Base-by-base conservation (phyloP, 2,329 filamentous ascomycete genomes). In the Hymenoscyphus fraxineus region DNA sequence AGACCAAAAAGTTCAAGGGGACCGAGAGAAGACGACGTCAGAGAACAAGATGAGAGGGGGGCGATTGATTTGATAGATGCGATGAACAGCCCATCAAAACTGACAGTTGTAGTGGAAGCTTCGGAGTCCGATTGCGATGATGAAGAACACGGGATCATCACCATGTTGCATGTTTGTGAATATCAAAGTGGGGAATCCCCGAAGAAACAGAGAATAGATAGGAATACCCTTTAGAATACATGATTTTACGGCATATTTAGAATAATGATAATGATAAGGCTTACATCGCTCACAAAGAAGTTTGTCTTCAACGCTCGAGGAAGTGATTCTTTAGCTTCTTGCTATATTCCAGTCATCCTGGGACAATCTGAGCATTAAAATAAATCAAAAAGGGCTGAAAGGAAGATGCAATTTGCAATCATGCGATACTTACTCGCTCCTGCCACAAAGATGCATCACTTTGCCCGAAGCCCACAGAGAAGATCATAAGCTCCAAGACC, bases 231-330 rank as follows among this genome's bases (percentile, higher is more conserved):
- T 51, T 51, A 51, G 44, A 51, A 10, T 51, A 51, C 44, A 22
- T 51, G 44, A 51, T 13, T 51, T 51, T 51, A 22, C 44, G 44
- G 44, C 44, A 51, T n/a, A 51, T 51, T 51, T 51, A 51, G 44
- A 51, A 22, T 51, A 51, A 51, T 22, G 12, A 51, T 51, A 51
- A 22, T 51, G 35, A 35, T 22, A 19, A 51, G 44, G 44, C n/a
- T 51, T 44, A 10, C 6, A 35, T 10, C 35, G 35, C 35, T 35
- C 35, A 35, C 35, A 35, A 35, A 35, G 9, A 6, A 35, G 4
- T 35, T 35, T 35, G 27, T 27, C 27, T 35, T 35, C 35, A 35
- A 35, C 35, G 6, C 35, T 35, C 6, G 4, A 35, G 35, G 7
- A 35, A 6, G 35, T 6, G 6, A 35, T 10, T 35, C 9, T 35